Percentiles rank a stretch among this genome's conserved stretches.
These are phyloP conservation scores for Myotisia sp. DNA, from an alignment of 2,329 filamentous ascomycete species.

Conservation along the genomic window DNA sequence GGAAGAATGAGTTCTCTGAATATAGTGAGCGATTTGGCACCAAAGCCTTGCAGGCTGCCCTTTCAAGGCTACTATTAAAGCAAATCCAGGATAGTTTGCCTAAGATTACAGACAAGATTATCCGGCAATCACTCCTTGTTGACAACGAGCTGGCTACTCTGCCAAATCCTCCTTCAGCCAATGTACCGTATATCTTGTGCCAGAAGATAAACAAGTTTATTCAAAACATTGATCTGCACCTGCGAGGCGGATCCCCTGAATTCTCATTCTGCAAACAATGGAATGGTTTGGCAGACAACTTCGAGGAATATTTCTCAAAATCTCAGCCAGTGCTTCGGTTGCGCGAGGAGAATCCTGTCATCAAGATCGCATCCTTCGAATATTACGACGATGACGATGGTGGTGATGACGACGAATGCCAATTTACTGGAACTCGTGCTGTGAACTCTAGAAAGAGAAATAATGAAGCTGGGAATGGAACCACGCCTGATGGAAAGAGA, in stretches of 20 bases:
- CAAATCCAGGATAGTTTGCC: constrained; percentile 31
- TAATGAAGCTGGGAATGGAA: constrained; percentile 1
- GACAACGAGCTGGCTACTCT: constrained; percentile 42
- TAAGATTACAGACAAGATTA: constrained; percentile 27
- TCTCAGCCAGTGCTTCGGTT: constrained; percentile 29
- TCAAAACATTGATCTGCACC: constrained; percentile 37
- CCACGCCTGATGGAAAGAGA: constrained; percentile 5
- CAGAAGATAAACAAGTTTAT: constrained; percentile 47
- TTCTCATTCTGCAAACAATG: constrained; percentile 33
- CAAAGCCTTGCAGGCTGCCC: constrained; percentile 31
- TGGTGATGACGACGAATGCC: constrained; percentile 6
- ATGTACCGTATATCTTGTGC: constrained; percentile 52
- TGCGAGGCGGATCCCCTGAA: constrained; percentile 36
- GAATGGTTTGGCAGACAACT: constrained; percentile 35
- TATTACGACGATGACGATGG: too few relatives aligned
- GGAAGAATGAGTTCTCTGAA: constrained; percentile 28
- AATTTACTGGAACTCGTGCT: constrained; percentile 2
- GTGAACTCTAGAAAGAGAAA: constrained; percentile 9
- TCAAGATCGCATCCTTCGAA: too few relatives aligned
- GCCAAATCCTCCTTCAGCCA: constrained; percentile 50
- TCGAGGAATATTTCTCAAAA: constrained; percentile 35
- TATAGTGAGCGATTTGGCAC: constrained; percentile 40
- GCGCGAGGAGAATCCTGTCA: constrained; percentile 13
- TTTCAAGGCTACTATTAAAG: constrained; percentile 37
- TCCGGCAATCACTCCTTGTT: constrained; percentile 37